phyloP scores from a whole-genome alignment of 2,329 filamentous ascomycete species.

The Cladophialophora psammophila region DNA sequence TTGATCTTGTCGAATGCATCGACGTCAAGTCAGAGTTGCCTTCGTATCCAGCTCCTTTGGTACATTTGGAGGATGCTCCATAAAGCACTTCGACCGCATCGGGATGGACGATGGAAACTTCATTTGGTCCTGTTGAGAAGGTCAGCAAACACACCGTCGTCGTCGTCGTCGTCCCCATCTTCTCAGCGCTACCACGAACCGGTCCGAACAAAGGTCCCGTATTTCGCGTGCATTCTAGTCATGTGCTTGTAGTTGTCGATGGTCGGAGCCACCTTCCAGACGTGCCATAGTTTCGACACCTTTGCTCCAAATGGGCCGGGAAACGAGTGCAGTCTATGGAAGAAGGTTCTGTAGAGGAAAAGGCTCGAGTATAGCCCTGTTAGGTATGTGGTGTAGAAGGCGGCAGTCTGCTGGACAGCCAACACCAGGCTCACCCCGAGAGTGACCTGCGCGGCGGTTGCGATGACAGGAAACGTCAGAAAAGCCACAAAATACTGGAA shows the following conservation, averaged over 20 bases:
- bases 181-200: slow-evolving; percentile 37
- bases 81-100: slow-evolving; percentile 49
- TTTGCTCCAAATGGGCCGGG: slow-evolving; percentile 43
- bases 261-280: slow-evolving; percentile 41
- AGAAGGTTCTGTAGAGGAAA: slow-evolving; percentile 42
- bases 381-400: slow-evolving; percentile 13
- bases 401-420: slow-evolving; percentile 1
- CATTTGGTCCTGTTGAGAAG: slow-evolving; percentile 21
- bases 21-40: slow-evolving; percentile 45
- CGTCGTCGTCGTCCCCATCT: too few species aligned
- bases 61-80: slow-evolving; percentile 47
- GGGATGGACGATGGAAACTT: slow-evolving; percentile 29
- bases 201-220: slow-evolving; percentile 47
- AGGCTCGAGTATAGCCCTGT: slow-evolving; percentile 22
- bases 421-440: not conserved
- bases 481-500: slow-evolving; percentile 10
- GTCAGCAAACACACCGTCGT: too few species aligned
- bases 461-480: slow-evolving; percentile 12
- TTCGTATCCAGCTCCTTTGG: slow-evolving; percentile 53
- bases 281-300: slow-evolving; percentile 43
- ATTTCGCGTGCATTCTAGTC: slow-evolving; percentile 42
- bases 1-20: slow-evolving; percentile 51
- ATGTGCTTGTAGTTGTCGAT: slow-evolving; percentile 44
- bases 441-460: not conserved
- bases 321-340: slow-evolving; percentile 44